Base-by-base conservation (phyloP, 2,329 filamentous ascomycete genomes). In the Chlorencoelia australis region DNA sequence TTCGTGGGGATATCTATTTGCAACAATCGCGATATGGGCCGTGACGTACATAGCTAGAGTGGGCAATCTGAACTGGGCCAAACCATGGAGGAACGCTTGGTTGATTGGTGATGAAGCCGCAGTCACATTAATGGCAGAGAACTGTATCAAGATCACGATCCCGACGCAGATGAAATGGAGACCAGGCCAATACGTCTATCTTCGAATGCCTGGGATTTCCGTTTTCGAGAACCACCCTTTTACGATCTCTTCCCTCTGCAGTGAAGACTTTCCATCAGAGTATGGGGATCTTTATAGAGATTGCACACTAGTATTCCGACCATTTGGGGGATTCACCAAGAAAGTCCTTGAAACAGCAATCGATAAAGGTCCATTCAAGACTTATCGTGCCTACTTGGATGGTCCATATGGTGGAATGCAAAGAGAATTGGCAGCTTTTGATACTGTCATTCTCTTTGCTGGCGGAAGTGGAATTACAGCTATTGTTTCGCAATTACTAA, bases 321-420 rank as follows among this genome's bases (percentile, higher is more conserved):
- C 91, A 0, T 94, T 91, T 46, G 76, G 80, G 11, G 89, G 89
- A 2, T 96, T 96, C 56, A 96, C 89, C 0, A 75, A 79, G 33
- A 81, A 79, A 52, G 84, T 94, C 0, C 68, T 91, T n/a, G 71
- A 88, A 28, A 88, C 79, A 1, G 83, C 87, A 2, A 71, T 93
- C 27, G 77, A 84, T 40, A 85, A 91, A 50, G 87, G 87, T 0
- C 88, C 87, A 0, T 89, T 86, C 63, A 85, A 91, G 57, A 94
- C 86, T 0, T 95, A 94, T 55, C 77, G 86, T 9, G 87, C 89
- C 2, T 94, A 94, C 55, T 67, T 96, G 4, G 89, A 96, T 54
- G 89, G 89, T 0, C 91, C 91, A 0, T 96, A 96, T 46, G 91
- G 91, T 35, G 89, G 89, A 38, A 94, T 94, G 85, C 79, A 84